Evolutionary conservation across 2,329 filamentous ascomycete species (phyloP).

Genomic region (Xylaria sp.): DNA sequence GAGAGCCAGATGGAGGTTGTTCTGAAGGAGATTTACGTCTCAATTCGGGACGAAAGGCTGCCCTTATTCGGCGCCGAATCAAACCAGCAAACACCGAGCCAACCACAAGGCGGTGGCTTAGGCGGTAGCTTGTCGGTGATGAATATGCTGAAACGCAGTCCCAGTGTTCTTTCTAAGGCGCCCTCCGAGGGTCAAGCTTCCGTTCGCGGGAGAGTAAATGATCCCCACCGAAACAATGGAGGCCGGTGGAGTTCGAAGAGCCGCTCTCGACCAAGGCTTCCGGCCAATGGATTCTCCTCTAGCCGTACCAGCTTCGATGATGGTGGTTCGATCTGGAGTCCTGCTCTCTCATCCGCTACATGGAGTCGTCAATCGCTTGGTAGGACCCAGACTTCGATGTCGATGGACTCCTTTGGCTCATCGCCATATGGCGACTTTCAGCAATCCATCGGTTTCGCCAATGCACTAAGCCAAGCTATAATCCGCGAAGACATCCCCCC

Average conservation of each 20-base stretch:
- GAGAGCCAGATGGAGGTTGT: conserved; percentile 88
- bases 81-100: conserved; percentile 45
- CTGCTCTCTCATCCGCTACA: conserved; percentile 79
- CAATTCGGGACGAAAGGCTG: conserved; percentile 83
- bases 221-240: conserved; percentile 55
- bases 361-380: conserved; percentile 95
- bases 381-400: conserved; percentile 88
- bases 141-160: conserved; percentile 78
- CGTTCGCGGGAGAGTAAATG: conserved; percentile 69
- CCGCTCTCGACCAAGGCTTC: conserved; percentile 77
- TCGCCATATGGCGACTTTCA: conserved; percentile 82
- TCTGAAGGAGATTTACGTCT: conserved; percentile 87
- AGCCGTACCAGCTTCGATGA: conserved; percentile 95
- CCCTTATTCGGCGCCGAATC: conserved; percentile 76
- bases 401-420: conserved; percentile 86
- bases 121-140: conserved; percentile 77
- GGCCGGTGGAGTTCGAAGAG: conserved; percentile 85
- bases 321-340: conserved; percentile 86
- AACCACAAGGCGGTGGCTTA: conserved; percentile 62
- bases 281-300: conserved; percentile 80
- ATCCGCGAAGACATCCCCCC: conserved; percentile 81
- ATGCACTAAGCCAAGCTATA: conserved; percentile 93
- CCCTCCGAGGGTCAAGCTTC: conserved; percentile 80
- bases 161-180: conserved; percentile 89
- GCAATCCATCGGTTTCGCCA: conserved; percentile 96